Evolutionary conservation across 2,329 filamentous ascomycete species (phyloP).

Genomic region (Mariannaea sp.): DNA sequence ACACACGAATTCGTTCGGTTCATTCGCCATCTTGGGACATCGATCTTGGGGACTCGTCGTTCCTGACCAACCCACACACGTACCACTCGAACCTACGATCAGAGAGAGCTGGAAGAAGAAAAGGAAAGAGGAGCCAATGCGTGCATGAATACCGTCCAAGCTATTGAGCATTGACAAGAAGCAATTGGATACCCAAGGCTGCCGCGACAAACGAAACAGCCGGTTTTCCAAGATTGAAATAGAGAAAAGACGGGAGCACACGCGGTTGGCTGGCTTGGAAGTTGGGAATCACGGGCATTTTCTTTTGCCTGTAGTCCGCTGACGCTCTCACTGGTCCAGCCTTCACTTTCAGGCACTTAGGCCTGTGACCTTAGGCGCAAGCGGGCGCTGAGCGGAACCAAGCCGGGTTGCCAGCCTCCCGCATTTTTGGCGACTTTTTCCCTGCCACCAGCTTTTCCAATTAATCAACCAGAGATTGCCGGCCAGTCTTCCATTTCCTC

Average conservation of each 20-base stretch:
- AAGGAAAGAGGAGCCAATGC: neutral
- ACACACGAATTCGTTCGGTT: constrained; percentile 1
- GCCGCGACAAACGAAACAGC: constrained; percentile 2
- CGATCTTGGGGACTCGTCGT: neutral
- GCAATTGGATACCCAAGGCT: constrained; percentile 2
- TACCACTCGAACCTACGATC: neutral
- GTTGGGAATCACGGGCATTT: neutral
- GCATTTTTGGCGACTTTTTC: constrained; percentile 27
- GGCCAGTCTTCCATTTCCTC: constrained; percentile 22
- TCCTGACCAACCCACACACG: neutral
- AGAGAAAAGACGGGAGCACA: neutral
- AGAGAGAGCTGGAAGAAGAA: neutral
- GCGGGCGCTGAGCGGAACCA: constrained; percentile 27
- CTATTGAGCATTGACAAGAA: constrained; percentile 5
- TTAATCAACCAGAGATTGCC: constrained; percentile 35
- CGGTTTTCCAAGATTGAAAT: neutral
- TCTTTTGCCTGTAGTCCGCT: constrained; percentile 16
- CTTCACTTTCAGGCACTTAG: neutral
- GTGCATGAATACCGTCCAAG: constrained; percentile 1
- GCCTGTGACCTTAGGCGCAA: constrained; percentile 18
- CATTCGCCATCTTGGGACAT: neutral
- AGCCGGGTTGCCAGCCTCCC: constrained; percentile 29
- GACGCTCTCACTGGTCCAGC: constrained; percentile 24
- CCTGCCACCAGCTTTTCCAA: constrained; percentile 41
- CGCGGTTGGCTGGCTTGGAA: constrained; percentile 9